These are phyloP conservation scores for Penicillium maclennaniae DNA, from an alignment of 495 filamentous ascomycete species.

Conservation along the genomic window DNA sequence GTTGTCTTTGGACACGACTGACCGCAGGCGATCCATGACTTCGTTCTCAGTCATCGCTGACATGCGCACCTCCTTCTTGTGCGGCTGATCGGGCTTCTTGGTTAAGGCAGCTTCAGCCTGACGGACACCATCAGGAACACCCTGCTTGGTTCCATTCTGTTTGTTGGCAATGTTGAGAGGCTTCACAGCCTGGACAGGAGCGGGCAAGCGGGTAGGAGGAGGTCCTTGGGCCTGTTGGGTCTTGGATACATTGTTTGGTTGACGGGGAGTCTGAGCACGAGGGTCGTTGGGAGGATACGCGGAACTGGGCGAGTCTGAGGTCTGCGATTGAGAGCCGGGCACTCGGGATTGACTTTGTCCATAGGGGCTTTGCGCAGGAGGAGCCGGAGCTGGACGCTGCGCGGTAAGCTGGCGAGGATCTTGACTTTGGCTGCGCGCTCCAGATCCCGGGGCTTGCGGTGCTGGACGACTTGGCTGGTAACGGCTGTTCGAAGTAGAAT, in stretches of 20 bases:
- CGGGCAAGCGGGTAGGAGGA: slow-evolving; percentile 53
- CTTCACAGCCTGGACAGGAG: slow-evolving; percentile 69
- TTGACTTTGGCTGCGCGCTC: slow-evolving; percentile 38
- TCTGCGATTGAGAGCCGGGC: slow-evolving; percentile 26
- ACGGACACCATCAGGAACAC: slow-evolving; percentile 61
- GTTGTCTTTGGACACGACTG: slow-evolving; percentile 89
- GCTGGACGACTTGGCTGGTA: slow-evolving; percentile 78
- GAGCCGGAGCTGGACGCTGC: slow-evolving; percentile 55
- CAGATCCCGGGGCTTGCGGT: slow-evolving; percentile 48
- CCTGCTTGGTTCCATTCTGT: slow-evolving; percentile 48
- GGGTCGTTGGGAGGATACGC: slow-evolving; percentile 37
- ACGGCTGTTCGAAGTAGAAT: slow-evolving; percentile 51
- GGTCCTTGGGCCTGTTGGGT: slow-evolving; percentile 39
- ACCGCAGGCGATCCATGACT: slow-evolving; percentile 90
- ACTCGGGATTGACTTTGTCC: slow-evolving; percentile 21
- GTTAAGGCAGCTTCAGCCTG: slow-evolving; percentile 79
- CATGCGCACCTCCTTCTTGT: slow-evolving; percentile 90
- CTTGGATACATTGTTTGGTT: slow-evolving; percentile 33
- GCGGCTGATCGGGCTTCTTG: slow-evolving; percentile 61
- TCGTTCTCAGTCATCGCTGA: slow-evolving; percentile 95
- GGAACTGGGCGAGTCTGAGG: slow-evolving; percentile 28
- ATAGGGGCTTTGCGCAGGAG: slow-evolving; percentile 38
- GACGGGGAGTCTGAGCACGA: slow-evolving; percentile 43
- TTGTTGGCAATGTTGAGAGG: slow-evolving; percentile 88
- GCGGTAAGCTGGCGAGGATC: slow-evolving; percentile 47